phyloP scores from a whole-genome alignment of 2,329 filamentous ascomycete genomes.

The Colletotrichum tropicicola region DNA sequence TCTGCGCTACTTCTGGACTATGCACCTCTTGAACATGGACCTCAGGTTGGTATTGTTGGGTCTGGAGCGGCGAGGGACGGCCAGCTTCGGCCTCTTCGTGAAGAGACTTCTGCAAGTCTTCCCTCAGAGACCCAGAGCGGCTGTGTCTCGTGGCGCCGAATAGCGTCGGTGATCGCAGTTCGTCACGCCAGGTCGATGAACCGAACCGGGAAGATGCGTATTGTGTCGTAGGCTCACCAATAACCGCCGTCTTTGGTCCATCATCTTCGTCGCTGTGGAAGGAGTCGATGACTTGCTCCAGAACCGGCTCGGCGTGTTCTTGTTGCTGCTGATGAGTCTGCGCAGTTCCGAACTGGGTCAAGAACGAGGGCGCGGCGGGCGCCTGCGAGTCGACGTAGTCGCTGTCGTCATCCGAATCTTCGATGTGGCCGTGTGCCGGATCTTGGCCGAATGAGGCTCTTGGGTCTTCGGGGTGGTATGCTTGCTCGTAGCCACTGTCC shows the following conservation, averaged over 20 bases:
- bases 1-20: not conserved
- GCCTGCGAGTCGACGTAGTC: constrained; percentile 6
- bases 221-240: constrained; percentile 1
- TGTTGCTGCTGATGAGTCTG: not conserved
- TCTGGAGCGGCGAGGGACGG: not conserved
- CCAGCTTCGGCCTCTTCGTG: not conserved
- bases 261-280: constrained; percentile 21
- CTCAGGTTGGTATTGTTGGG: not conserved
- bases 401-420: constrained; percentile 32
- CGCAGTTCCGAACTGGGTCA: constrained; percentile 4
- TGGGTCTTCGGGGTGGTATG: not conserved
- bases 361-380: not conserved
- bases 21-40: not conserved
- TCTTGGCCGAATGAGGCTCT: not conserved
- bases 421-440: constrained; percentile 3
- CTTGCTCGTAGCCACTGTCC: constrained; percentile 1
- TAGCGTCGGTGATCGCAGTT: constrained; percentile 10
- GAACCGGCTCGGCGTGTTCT: not conserved
- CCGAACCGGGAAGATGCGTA: constrained; percentile 21
- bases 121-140: constrained; percentile 17
- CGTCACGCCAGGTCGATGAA: constrained; percentile 18
- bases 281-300: constrained; percentile 24
- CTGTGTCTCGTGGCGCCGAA: constrained; percentile 18
- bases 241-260: constrained; percentile 6
- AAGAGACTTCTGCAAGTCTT: constrained; percentile 5